Conservation (phyloP, 768 basidiomycete species). For the Gymnopilus dilepis region DNA sequence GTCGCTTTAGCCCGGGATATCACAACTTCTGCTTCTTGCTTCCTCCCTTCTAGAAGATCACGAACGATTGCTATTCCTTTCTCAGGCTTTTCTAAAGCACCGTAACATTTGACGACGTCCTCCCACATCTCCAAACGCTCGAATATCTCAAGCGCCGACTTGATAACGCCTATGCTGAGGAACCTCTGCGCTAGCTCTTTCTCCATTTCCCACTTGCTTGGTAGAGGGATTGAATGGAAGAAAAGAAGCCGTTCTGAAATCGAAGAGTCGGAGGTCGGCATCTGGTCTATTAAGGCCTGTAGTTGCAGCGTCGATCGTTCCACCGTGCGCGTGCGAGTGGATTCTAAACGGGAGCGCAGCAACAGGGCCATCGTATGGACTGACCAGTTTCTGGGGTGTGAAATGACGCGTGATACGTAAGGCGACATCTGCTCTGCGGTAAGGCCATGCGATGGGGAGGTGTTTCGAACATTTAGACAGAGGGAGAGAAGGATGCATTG, state of each 20-base stretch:
- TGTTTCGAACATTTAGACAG: conserved; percentile 89
- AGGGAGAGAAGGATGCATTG: conserved; percentile 92
- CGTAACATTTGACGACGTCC: conserved; percentile 90
- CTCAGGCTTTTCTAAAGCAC: conserved; percentile 77
- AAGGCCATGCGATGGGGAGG: conserved; percentile 87
- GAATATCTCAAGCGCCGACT: conserved; percentile 92
- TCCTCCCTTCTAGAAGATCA: conserved; percentile 83
- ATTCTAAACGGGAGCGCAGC: conserved; percentile 89
- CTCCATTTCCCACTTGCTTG: conserved; percentile 94
- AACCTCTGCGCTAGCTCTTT: conserved; percentile 86
- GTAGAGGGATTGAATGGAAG: conserved; percentile 81
- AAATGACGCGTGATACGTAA: conserved; percentile 87
- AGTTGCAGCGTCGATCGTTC: conserved; percentile 93
- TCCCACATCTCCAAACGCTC: conserved; percentile 99
- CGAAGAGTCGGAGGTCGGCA: conserved; percentile 84
- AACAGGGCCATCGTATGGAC: conserved; percentile 96
- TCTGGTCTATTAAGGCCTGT: conserved; percentile 95
- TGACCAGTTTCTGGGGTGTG: conserved; percentile 93
- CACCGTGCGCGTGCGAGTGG: conserved; percentile 87
- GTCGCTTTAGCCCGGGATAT: conserved; percentile 61
- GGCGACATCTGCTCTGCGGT: conserved; percentile 93
- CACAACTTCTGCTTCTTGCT: conserved; percentile 81
- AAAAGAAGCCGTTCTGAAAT: conserved; percentile 77
- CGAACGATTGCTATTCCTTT: conserved; percentile 81
- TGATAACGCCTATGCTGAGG: conserved; percentile 83